These are phyloP conservation scores for Coemansia sp. DNA, from an alignment of 192 early-diverging fungal genomes.

Conservation along the genomic window DNA sequence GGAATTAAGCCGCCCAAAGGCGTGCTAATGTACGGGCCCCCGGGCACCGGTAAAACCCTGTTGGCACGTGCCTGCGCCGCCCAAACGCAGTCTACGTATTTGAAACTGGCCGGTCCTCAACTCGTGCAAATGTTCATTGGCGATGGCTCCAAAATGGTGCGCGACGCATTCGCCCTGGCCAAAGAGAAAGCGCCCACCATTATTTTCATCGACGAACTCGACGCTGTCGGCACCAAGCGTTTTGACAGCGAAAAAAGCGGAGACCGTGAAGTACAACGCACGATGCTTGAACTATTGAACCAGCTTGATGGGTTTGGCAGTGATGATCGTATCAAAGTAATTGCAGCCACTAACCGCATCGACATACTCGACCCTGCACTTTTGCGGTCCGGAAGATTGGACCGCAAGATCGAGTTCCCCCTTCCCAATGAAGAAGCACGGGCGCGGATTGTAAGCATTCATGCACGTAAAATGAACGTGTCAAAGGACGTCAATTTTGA, in stretches of 20 bases:
- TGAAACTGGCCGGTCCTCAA: slow-evolving; percentile 96
- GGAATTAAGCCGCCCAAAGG: slow-evolving; percentile 88
- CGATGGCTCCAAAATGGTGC: slow-evolving; percentile 95
- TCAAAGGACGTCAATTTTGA: slow-evolving; percentile 92
- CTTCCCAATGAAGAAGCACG: slow-evolving; percentile 90
- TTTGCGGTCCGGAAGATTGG: slow-evolving; percentile 83
- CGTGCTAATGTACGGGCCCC: slow-evolving; percentile 81
- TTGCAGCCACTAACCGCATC: slow-evolving; percentile 97
- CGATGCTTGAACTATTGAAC: slow-evolving; percentile 98
- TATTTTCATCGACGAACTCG: slow-evolving; percentile 99
- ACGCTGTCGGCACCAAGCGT: slow-evolving; percentile 98
- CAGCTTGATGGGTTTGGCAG: slow-evolving; percentile 96
- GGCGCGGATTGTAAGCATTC: slow-evolving; percentile 94
- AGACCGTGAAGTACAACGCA: slow-evolving; percentile 98
- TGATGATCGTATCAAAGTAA: slow-evolving; percentile 97
- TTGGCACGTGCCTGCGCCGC: slow-evolving; percentile 98
- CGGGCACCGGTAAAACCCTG: slow-evolving; percentile 87
- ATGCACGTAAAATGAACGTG: slow-evolving; percentile 99
- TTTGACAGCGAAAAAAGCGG: slow-evolving; percentile 97
- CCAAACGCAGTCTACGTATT: slow-evolving; percentile 91
- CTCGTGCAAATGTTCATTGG: slow-evolving; percentile 99
- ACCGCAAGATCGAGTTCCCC: slow-evolving; percentile 94
- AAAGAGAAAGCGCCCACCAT: slow-evolving; percentile 99
- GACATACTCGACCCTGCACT: slow-evolving; percentile 91
- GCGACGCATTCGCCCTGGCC: slow-evolving; percentile 94